Conservation (phyloP, 208 protist genomes). For the Acanthamoeba quina region DNA sequence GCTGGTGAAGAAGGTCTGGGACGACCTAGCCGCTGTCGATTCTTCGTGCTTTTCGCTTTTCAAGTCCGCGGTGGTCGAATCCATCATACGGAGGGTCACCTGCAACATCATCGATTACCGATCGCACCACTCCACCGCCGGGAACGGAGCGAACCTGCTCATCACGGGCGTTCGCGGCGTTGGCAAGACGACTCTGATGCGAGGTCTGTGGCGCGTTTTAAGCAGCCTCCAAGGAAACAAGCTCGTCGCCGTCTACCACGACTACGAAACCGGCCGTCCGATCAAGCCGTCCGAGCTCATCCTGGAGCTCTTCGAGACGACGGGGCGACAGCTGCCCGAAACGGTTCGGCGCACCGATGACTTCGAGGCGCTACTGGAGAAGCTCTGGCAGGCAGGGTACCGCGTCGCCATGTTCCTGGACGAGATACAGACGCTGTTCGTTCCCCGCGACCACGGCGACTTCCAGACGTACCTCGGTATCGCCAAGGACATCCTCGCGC, state of each 20-base stretch:
- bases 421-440: conserved; percentile 26
- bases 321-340: not conserved
- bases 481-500: not conserved
- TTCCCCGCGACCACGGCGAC: not conserved
- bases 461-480: not conserved
- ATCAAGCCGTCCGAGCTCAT: not conserved
- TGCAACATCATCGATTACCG: conserved; percentile 8
- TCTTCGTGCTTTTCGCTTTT: not conserved
- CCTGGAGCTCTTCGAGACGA: not conserved
- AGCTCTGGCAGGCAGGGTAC: not conserved
- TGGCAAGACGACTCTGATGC: conserved; percentile 30
- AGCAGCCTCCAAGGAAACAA: not conserved
- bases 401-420: conserved; percentile 22
- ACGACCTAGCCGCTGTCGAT: too few species aligned
- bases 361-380: not conserved
- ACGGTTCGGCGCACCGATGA: not conserved
- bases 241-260: conserved; percentile 22
- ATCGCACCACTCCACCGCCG: not conserved
- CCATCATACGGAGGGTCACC: not conserved
- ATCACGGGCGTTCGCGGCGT: conserved; percentile 1
- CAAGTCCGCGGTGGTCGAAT: not conserved
- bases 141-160: not conserved
- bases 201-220: not conserved
- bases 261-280: not conserved
- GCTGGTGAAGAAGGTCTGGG: too few species aligned